A percentile compares a stretch with the other conserved stretches of the same genome.
Conservation (phyloP, 345 rosid genomes). For the Hibiscus trionum region DNA sequence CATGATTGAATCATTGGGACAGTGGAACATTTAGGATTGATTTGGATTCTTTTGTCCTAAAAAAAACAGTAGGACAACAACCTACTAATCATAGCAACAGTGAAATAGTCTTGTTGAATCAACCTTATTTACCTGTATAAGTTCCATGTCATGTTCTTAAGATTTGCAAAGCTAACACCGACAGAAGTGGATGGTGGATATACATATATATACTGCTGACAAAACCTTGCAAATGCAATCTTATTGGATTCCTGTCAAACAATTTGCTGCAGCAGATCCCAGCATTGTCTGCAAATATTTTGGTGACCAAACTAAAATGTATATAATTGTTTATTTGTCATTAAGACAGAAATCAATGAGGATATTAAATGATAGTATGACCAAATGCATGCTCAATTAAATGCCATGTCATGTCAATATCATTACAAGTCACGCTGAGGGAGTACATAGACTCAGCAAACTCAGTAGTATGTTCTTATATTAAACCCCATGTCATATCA, state of each 20-base stretch:
- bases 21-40: not conserved
- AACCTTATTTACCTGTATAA: not conserved
- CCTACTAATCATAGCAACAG: not conserved
- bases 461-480: not conserved
- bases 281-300: not conserved
- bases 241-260: not conserved
- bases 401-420: not conserved
- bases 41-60: not conserved
- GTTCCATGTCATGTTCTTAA: not conserved
- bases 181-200: too few species aligned
- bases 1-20: slow-evolving; percentile 10
- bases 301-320: not conserved
- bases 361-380: not conserved
- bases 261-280: not conserved
- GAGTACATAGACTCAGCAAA: not conserved
- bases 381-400: not conserved
- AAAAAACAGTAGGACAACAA: not conserved
- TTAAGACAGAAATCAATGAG: not conserved
- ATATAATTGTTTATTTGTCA: not conserved
- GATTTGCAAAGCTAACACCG: not conserved
- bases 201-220: not conserved
- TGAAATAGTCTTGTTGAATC: not conserved
- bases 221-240: not conserved
- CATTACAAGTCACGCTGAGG: not conserved
- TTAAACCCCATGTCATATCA: not conserved